These are phyloP conservation scores for Ruellia speciosa DNA, from an alignment of 305 asterid genomes.

Conservation along the genomic window DNA sequence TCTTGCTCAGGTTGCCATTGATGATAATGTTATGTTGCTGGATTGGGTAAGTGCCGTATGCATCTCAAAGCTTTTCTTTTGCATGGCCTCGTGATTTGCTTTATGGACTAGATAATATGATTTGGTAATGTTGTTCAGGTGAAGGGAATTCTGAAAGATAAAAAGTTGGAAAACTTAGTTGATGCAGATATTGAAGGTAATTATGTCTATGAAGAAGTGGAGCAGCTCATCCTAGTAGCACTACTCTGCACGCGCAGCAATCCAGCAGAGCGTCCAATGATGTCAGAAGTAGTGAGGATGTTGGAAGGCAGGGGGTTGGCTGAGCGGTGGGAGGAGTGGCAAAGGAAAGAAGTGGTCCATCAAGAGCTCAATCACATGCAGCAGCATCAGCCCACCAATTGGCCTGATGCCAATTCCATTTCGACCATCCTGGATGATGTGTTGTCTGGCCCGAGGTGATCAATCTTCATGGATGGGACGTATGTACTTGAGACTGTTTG, in stretches of 20 bases:
- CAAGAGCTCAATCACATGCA: constrained; percentile 36
- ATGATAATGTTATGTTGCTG: constrained; percentile 69
- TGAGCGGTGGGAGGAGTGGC: constrained; percentile 63
- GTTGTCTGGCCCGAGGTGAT: constrained; percentile 45
- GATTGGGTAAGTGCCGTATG: constrained; percentile 57
- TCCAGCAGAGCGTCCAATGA: constrained; percentile 53
- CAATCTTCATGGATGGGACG: too few species aligned
- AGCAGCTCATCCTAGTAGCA: constrained; percentile 54
- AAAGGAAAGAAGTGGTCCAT: constrained; percentile 46
- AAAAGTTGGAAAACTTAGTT: constrained; percentile 51
- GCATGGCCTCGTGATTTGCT: too few species aligned
- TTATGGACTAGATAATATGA: too few species aligned
- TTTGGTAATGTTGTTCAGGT: constrained; percentile 29
- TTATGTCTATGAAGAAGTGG: constrained; percentile 46
- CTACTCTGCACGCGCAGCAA: constrained; percentile 47
- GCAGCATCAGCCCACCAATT: constrained; percentile 30
- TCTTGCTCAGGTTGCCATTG: constrained; percentile 73
- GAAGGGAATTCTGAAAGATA: constrained; percentile 46
- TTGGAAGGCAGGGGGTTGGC: constrained; percentile 61
- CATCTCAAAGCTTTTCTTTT: too few species aligned
- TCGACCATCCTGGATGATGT: constrained; percentile 37
- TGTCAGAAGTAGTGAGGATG: constrained; percentile 67
- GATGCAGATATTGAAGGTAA: constrained; percentile 43
- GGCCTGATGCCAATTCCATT: not conserved
- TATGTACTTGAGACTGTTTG: too few species aligned